Percentiles rank a stretch among this genome's conserved stretches.
Evolutionary conservation across 2,329 filamentous ascomycete genomes (phyloP).

Genomic region (Cryphonectria radicalis): DNA sequence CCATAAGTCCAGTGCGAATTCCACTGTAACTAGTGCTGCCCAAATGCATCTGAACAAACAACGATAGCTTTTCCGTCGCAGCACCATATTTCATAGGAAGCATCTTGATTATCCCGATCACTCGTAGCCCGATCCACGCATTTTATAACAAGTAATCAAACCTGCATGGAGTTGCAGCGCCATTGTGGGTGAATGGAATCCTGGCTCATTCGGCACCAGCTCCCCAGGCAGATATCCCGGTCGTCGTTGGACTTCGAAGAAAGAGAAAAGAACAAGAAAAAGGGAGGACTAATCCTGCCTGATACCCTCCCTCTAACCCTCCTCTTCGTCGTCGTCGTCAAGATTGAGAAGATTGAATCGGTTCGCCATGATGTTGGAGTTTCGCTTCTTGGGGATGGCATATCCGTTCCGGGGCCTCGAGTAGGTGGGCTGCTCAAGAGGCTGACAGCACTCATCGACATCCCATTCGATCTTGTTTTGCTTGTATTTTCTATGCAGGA

Average conservation of each 20-base stretch:
- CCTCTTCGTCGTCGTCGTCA: conserved; percentile 48
- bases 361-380: conserved; percentile 52
- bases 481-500: conserved; percentile 63
- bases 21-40: neutral
- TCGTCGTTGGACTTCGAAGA: conserved; percentile 30
- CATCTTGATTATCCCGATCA: neutral
- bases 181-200: neutral
- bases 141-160: neutral
- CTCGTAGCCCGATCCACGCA: neutral
- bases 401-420: conserved; percentile 35
- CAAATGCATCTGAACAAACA: conserved; percentile 1
- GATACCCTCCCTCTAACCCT: conserved; percentile 17
- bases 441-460: conserved; percentile 71
- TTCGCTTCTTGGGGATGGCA: conserved; percentile 40
- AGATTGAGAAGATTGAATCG: conserved; percentile 65
- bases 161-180: neutral
- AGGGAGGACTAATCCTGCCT: neutral
- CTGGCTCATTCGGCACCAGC: neutral
- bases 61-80: neutral
- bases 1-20: conserved; percentile 7
- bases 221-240: conserved; percentile 35
- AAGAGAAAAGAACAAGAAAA: no score
- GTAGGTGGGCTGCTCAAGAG: conserved; percentile 46
- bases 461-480: conserved; percentile 72
- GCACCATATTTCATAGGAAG: neutral